A percentile compares a stretch with the other conserved stretches of the same genome.
phyloP scores from a whole-genome alignment of 1,139 yeast species.

The Entelexis paramagnoliae region DNA sequence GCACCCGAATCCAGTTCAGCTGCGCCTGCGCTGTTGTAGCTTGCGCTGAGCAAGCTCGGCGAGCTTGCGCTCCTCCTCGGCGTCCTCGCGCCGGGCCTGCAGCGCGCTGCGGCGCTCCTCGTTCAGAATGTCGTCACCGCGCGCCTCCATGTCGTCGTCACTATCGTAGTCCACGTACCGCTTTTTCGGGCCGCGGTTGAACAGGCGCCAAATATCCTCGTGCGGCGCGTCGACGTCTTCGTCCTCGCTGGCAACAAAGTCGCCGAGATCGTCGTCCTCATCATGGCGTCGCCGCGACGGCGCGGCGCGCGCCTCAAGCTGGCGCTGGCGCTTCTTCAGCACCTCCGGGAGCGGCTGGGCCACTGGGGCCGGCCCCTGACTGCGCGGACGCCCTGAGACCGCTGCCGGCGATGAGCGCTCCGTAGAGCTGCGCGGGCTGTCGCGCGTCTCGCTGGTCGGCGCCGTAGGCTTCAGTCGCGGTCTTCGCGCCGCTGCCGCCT shows the following conservation, averaged over 20 bases:
- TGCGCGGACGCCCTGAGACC: not conserved
- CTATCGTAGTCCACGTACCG: slow-evolving; percentile 45
- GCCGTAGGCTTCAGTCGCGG: not conserved
- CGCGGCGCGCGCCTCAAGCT: not conserved
- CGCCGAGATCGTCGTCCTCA: slow-evolving; percentile 31
- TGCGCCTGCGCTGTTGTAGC: slow-evolving; percentile 2
- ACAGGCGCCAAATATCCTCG: slow-evolving; percentile 83
- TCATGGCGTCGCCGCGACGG: slow-evolving; percentile 19
- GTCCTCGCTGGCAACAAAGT: slow-evolving; percentile 33
- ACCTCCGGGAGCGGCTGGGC: slow-evolving; percentile 30
- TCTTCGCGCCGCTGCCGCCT: not conserved
- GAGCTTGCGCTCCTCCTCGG: slow-evolving; percentile 50
- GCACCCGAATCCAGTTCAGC: not conserved
- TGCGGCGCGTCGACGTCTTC: slow-evolving; percentile 26
- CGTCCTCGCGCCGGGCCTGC: slow-evolving; percentile 57
- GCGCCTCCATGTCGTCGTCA: slow-evolving; percentile 84
- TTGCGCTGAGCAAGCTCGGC: slow-evolving; percentile 32
- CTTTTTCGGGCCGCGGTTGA: slow-evolving; percentile 53
- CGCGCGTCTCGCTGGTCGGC: not conserved
- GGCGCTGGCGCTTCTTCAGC: slow-evolving; percentile 20
- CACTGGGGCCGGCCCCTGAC: slow-evolving; percentile 26
- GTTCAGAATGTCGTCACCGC: slow-evolving; percentile 73
- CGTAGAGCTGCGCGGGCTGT: not conserved
- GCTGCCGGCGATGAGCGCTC: not conserved
- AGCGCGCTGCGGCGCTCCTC: slow-evolving; percentile 63